A percentile compares a stretch with the other conserved stretches of the same genome.
phyloP scores from a whole-genome alignment of 2,329 filamentous ascomycete species.

The Periconia digitata region DNA sequence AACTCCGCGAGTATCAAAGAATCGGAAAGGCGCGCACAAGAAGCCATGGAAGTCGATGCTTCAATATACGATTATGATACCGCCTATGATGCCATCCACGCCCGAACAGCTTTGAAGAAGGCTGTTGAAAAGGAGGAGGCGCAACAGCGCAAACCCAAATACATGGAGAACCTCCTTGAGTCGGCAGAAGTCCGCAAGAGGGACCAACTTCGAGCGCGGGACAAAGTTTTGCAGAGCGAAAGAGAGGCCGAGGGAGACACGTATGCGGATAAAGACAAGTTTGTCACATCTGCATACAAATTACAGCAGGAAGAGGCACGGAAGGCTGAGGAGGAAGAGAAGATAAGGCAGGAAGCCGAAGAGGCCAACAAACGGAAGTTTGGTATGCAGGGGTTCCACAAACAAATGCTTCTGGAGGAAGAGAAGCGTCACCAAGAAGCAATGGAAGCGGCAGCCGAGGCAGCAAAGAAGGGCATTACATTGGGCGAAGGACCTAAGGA shows the following conservation, averaged over 20 bases:
- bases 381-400: slow-evolving; percentile 81
- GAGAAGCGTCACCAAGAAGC: slow-evolving; percentile 71
- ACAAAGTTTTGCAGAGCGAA: slow-evolving; percentile 77
- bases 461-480: slow-evolving; percentile 38
- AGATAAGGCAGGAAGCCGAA: slow-evolving; percentile 64
- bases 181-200: slow-evolving; percentile 76
- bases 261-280: slow-evolving; percentile 81
- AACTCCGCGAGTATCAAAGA: slow-evolving; percentile 68
- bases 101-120: slow-evolving; percentile 57
- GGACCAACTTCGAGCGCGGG: slow-evolving; percentile 75
- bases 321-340: slow-evolving; percentile 71
- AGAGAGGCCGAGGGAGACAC: slow-evolving; percentile 79
- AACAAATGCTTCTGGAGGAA: slow-evolving; percentile 69
- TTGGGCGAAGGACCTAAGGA: slow-evolving; percentile 46
- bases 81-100: slow-evolving; percentile 75
- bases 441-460: slow-evolving; percentile 63
- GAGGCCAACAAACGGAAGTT: slow-evolving; percentile 64
- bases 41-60: slow-evolving; percentile 68
- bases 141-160: slow-evolving; percentile 68
- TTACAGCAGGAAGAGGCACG: slow-evolving; percentile 76
- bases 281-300: slow-evolving; percentile 82
- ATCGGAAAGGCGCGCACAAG: slow-evolving; percentile 64
- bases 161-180: slow-evolving; percentile 73
- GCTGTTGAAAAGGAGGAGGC: slow-evolving; percentile 56
- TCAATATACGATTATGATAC: slow-evolving; percentile 85